Conservation (phyloP, 83 land plant genomes). For the Isoetes engelmannii region DNA sequence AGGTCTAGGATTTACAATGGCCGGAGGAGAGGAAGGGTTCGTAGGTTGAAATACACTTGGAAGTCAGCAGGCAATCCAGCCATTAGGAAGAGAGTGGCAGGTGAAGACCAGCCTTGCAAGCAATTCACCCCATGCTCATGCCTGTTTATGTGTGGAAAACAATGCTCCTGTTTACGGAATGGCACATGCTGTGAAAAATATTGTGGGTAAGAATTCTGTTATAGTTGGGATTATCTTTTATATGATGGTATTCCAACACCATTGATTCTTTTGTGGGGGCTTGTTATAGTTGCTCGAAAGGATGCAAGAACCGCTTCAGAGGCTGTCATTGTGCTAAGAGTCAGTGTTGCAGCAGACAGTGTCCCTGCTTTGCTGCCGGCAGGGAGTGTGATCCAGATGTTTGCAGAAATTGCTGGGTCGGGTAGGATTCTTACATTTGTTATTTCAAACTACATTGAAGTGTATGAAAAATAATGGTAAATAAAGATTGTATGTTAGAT, state of each 20-base stretch:
- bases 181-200: slow-evolving; percentile 99
- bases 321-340: slow-evolving; percentile 99
- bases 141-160: slow-evolving; percentile 68
- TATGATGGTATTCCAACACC: too few relatives aligned
- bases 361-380: slow-evolving; percentile 98
- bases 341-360: slow-evolving; percentile 93
- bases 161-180: slow-evolving; percentile 76
- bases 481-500: too few relatives aligned
- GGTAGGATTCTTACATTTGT: slow-evolving; percentile 37
- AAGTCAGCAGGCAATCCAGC: slow-evolving; percentile 88
- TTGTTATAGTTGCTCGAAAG: slow-evolving; percentile 55
- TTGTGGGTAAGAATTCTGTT: slow-evolving; percentile 67
- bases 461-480: too few relatives aligned
- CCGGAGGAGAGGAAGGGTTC: slow-evolving; percentile 59
- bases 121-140: slow-evolving; percentile 95
- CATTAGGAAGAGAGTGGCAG: slow-evolving; percentile 64
- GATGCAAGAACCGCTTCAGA: slow-evolving; percentile 92
- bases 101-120: slow-evolving; percentile 78
- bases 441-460: too few relatives aligned
- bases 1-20: slow-evolving; percentile 45
- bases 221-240: too few relatives aligned
- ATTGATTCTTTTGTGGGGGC: too few relatives aligned
- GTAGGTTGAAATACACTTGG: slow-evolving; percentile 82
- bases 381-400: slow-evolving; percentile 99
- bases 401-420: slow-evolving; percentile 96